Evolutionary conservation across 805 yeast species (phyloP).

Genomic region (Candida insectalens): DNA sequence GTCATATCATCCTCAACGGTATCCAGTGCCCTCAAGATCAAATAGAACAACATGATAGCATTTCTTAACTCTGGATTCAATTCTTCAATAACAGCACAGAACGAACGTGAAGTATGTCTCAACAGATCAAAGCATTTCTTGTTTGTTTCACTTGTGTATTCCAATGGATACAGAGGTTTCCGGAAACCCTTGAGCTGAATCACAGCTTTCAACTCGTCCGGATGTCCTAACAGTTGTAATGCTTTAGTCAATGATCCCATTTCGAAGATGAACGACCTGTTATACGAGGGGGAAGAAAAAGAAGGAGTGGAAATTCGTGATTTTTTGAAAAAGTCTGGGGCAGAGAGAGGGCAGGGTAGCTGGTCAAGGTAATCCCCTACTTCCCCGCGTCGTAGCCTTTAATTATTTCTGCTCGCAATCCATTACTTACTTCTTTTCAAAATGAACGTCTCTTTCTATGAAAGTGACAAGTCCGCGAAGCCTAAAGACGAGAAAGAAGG

Average conservation of each 20-base stretch:
- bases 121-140: slow-evolving; percentile 61
- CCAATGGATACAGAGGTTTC: slow-evolving; percentile 3
- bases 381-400: not conserved
- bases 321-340: too few relatives aligned
- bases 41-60: slow-evolving; percentile 74
- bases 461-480: not conserved
- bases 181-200: slow-evolving; percentile 37
- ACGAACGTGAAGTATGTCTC: slow-evolving; percentile 72
- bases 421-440: slow-evolving; percentile 1
- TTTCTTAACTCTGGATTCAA: slow-evolving; percentile 82
- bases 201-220: slow-evolving; percentile 61
- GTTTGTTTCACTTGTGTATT: slow-evolving; percentile 35
- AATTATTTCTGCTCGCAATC: not conserved
- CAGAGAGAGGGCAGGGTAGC: too few relatives aligned
- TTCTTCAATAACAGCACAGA: slow-evolving; percentile 88
- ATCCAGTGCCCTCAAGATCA: slow-evolving; percentile 83
- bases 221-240: slow-evolving; percentile 53
- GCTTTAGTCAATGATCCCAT: slow-evolving; percentile 26
- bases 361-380: too few relatives aligned
- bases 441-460: not conserved
- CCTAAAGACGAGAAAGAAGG: slow-evolving; percentile 5
- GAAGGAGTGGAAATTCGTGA: not conserved
- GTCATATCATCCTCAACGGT: slow-evolving; percentile 97
- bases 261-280: not conserved
- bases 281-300: not conserved